These are phyloP conservation scores for Delphinella strobiligena DNA, from an alignment of 2,329 filamentous ascomycete genomes.

Conservation along the genomic window DNA sequence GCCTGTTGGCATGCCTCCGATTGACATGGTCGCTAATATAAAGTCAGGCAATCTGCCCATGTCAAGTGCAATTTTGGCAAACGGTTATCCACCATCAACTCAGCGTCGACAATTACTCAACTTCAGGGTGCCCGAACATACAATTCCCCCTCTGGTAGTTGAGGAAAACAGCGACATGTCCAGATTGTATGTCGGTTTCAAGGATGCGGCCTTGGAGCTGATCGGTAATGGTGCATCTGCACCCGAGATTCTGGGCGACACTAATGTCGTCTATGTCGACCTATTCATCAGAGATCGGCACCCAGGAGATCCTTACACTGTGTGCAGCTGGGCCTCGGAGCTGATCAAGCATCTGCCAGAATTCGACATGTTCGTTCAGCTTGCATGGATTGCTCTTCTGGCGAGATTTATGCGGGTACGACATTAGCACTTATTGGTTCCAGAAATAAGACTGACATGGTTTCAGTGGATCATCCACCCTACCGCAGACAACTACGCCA, in stretches of 20 bases:
- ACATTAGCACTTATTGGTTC: not conserved
- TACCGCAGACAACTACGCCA: constrained; percentile 6
- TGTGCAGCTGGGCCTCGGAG: constrained; percentile 3
- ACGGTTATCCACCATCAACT: constrained; percentile 4
- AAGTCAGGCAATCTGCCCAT: constrained; percentile 6
- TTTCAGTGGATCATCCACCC: constrained; percentile 6
- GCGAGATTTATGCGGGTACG: constrained; percentile 1
- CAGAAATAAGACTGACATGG: not conserved
- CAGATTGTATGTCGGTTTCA: constrained; percentile 4
- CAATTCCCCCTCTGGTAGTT: constrained; percentile 3
- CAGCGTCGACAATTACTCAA: constrained; percentile 6
- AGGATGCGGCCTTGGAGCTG: constrained; percentile 4
- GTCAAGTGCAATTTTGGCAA: constrained; percentile 5
- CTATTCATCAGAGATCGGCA: constrained; percentile 4
- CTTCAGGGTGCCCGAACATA: constrained; percentile 1
- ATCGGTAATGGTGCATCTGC: constrained; percentile 2
- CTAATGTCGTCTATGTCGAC: constrained; percentile 2
- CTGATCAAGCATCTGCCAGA: constrained; percentile 5
- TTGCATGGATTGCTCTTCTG: constrained; percentile 3
- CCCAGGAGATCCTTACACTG: not conserved
- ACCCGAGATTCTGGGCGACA: not conserved
- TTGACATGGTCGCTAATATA: not conserved
- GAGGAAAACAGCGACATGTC: constrained; percentile 1
- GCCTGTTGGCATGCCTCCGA: not conserved
- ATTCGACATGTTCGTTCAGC: constrained; percentile 1